phyloP scores from a whole-genome alignment of 2,329 filamentous ascomycete species.

The Cordyceps javanica region DNA sequence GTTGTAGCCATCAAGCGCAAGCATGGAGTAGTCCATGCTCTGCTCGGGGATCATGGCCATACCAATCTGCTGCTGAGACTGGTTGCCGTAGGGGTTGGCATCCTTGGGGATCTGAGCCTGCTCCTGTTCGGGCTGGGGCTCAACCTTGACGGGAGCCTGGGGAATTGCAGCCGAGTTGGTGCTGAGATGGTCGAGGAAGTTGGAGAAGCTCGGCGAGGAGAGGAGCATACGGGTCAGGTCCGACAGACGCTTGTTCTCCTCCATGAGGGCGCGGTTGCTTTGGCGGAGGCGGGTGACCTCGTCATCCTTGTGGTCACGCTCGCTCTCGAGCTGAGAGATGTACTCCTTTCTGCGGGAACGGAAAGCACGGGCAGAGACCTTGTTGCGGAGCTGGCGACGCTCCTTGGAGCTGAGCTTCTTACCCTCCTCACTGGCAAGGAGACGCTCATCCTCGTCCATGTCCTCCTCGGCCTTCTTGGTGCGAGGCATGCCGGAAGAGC shows the following conservation, averaged over 20 bases:
- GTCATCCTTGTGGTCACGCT: slow-evolving; percentile 76
- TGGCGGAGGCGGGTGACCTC: slow-evolving; percentile 75
- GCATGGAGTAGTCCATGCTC: slow-evolving; percentile 65
- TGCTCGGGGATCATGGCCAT: slow-evolving; percentile 83
- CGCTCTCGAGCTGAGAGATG: slow-evolving; percentile 86
- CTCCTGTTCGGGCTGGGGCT: slow-evolving; percentile 36
- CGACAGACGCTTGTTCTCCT: slow-evolving; percentile 77
- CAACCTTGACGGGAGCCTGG: slow-evolving; percentile 34
- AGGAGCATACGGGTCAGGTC: slow-evolving; percentile 78
- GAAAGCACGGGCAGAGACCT: slow-evolving; percentile 96
- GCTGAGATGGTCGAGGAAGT: slow-evolving; percentile 68
- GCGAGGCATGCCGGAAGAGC: slow-evolving; percentile 63
- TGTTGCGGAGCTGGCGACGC: slow-evolving; percentile 93
- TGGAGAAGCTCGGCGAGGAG: slow-evolving; percentile 74
- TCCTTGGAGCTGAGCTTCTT: slow-evolving; percentile 99
- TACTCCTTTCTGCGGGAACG: slow-evolving; percentile 98
- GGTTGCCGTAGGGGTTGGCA: slow-evolving; percentile 52
- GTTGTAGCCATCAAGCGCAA: slow-evolving; percentile 55
- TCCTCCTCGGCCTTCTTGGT: slow-evolving; percentile 93
- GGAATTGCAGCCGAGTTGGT: slow-evolving; percentile 46
- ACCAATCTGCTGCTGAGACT: slow-evolving; percentile 61
- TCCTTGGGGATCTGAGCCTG: slow-evolving; percentile 58
- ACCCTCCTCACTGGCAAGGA: slow-evolving; percentile 92
- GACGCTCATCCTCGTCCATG: slow-evolving; percentile 95
- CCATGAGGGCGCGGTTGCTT: slow-evolving; percentile 74